phyloP scores from a whole-genome alignment of 345 rosid genomes.

The Lenwebbia sp. region DNA sequence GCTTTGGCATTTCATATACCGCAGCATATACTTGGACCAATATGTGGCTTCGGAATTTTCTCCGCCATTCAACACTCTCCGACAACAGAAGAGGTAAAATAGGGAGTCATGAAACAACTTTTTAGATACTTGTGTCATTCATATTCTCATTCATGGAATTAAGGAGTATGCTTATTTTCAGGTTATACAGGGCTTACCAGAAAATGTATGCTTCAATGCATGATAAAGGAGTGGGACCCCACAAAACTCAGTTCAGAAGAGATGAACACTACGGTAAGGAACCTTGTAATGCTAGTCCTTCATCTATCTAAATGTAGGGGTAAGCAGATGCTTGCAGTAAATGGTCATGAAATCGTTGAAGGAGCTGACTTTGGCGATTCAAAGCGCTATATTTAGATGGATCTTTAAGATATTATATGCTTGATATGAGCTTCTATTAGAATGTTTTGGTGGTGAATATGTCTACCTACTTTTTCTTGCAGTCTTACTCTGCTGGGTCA shows the following conservation, averaged over 20 bases:
- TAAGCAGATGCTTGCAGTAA: background rate
- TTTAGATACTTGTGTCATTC: background rate
- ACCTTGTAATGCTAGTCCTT: background rate
- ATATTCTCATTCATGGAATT: background rate
- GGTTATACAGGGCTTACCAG: conserved; percentile 92
- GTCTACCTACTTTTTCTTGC: conserved; percentile 6
- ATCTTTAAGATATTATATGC: background rate
- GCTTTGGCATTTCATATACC: conserved; percentile 97
- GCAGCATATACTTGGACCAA: conserved; percentile 90
- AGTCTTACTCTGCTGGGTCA: conserved; percentile 96
- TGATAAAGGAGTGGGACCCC: conserved; percentile 68
- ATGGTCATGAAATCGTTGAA: background rate
- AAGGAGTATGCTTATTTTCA: conserved; percentile 23
- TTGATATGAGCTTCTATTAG: background rate
- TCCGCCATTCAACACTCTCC: conserved; percentile 59
- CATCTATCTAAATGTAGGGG: background rate
- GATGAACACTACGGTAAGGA: conserved; percentile 74
- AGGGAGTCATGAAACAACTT: background rate
- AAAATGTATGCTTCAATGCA: conserved; percentile 88
- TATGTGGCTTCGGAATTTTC: conserved; percentile 89
- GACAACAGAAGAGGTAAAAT: conserved; percentile 72
- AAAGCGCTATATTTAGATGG: background rate
- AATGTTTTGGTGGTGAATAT: background rate
- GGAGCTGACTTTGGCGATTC: background rate
- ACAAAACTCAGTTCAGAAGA: conserved; percentile 96